Percentiles rank a stretch among this genome's conserved stretches.
Evolutionary conservation across 495 filamentous ascomycete species (phyloP).

Genomic region (Achaetomiella virescens): DNA sequence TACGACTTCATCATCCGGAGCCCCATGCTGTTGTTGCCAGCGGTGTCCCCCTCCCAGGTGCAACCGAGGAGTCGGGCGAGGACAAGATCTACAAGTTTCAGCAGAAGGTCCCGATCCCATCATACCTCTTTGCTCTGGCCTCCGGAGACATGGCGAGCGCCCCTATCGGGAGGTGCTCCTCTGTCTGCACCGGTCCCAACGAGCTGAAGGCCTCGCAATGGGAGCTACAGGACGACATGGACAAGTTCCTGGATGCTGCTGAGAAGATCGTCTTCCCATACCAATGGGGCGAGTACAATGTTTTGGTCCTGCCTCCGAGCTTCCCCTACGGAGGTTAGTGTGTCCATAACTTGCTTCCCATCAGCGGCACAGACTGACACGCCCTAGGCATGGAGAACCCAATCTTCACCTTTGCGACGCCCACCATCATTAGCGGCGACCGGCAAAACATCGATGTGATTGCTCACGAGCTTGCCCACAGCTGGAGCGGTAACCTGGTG

Average conservation of each 20-base stretch:
- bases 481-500: slow-evolving; percentile 91
- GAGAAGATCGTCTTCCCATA: slow-evolving; percentile 88
- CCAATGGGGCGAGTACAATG: slow-evolving; percentile 91
- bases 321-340: slow-evolving; percentile 67
- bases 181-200: slow-evolving; percentile 79
- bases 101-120: slow-evolving; percentile 87
- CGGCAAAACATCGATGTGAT: slow-evolving; percentile 94
- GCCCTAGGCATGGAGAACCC: slow-evolving; percentile 85
- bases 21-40: slow-evolving; percentile 83
- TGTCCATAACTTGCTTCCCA: neutral
- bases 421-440: slow-evolving; percentile 86
- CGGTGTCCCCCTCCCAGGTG: slow-evolving; percentile 60
- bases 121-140: slow-evolving; percentile 87
- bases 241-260: slow-evolving; percentile 81
- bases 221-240: slow-evolving; percentile 84
- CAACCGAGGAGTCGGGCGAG: slow-evolving; percentile 39
- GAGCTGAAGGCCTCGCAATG: slow-evolving; percentile 77
- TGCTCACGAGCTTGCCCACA: slow-evolving; percentile 87
- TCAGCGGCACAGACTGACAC: slow-evolving; percentile 3
- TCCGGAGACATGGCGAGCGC: slow-evolving; percentile 84
- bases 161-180: slow-evolving; percentile 74
- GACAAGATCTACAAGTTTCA: slow-evolving; percentile 70
- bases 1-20: slow-evolving; percentile 84
- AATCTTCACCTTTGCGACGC: slow-evolving; percentile 87
- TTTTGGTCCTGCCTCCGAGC: slow-evolving; percentile 80